Conservation (phyloP, 2,329 filamentous ascomycete species). For the Cylindrodendrum hubeiense region DNA sequence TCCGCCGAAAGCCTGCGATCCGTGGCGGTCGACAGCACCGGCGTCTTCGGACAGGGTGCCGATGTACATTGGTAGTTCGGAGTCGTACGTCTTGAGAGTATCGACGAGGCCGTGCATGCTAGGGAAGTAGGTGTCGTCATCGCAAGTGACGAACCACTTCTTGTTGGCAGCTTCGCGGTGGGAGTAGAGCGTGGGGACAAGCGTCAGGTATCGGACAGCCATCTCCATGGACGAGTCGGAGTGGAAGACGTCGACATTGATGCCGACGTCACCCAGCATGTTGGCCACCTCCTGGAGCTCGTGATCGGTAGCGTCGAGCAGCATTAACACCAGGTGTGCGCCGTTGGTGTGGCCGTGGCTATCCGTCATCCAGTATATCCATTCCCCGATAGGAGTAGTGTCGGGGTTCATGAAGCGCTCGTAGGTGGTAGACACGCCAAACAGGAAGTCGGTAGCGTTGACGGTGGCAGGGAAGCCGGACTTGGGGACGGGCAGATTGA, state of each 20-base stretch:
- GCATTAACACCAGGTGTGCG: conserved; percentile 66
- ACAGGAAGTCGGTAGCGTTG: conserved; percentile 69
- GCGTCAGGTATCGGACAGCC: conserved; percentile 69
- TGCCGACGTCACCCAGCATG: conserved; percentile 60
- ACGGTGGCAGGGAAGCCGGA: conserved; percentile 64
- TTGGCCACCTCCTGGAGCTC: conserved; percentile 64
- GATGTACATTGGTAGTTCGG: conserved; percentile 66
- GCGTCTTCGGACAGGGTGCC: conserved; percentile 73
- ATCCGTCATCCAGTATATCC: conserved; percentile 72
- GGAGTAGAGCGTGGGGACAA: conserved; percentile 67
- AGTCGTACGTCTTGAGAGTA: conserved; percentile 65
- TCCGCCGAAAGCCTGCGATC: conserved; percentile 73
- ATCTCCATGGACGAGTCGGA: conserved; percentile 66
- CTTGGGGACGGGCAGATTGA: conserved; percentile 63
- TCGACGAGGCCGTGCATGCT: conserved; percentile 67
- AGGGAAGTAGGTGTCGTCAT: conserved; percentile 75
- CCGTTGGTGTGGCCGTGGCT: conserved; percentile 67
- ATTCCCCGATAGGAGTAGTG: conserved; percentile 68
- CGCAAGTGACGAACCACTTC: conserved; percentile 73
- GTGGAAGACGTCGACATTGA: conserved; percentile 69
- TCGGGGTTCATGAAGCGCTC: conserved; percentile 64
- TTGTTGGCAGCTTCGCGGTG: conserved; percentile 61
- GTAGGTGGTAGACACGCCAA: conserved; percentile 71
- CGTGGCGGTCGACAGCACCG: conserved; percentile 69
- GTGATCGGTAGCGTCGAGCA: conserved; percentile 64